A percentile compares a stretch with the other conserved stretches of the same genome.
These are phyloP conservation scores for Wickerhamomyces bovis DNA, from an alignment of 805 yeast genomes.

Conservation along the genomic window DNA sequence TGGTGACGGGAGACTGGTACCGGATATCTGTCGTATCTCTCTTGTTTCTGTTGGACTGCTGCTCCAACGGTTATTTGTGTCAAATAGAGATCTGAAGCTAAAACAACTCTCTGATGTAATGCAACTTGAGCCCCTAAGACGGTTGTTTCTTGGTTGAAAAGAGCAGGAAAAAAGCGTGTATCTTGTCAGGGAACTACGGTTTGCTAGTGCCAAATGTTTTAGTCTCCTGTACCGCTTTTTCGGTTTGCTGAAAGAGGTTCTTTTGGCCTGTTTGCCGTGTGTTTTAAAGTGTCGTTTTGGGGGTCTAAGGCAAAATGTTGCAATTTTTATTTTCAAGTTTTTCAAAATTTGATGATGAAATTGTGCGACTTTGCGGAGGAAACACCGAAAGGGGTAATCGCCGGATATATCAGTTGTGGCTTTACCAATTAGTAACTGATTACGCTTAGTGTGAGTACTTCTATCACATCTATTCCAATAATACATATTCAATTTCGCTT, in stretches of 20 bases:
- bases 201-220: no score
- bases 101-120: neutral
- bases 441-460: no score
- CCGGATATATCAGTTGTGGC: no score
- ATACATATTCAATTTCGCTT: slow-evolving; percentile 31
- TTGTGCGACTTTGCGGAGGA: neutral
- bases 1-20: no score
- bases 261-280: no score
- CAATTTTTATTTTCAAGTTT: neutral
- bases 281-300: no score
- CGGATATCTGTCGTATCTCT: neutral
- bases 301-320: no score
- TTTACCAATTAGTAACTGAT: no score
- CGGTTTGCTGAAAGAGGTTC: no score
- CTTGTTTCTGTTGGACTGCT: neutral
- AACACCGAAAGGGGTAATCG: neutral
- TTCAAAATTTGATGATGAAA: neutral
- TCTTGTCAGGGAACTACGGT: neutral
- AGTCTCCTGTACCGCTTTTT: no score
- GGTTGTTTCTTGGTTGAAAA: neutral
- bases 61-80: neutral
- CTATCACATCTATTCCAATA: no score
- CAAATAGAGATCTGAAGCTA: neutral
- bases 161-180: neutral
- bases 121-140: neutral